Evolutionary conservation across 768 basidiomycete genomes (phyloP).

Genomic region (Flagelloscypha sp.): DNA sequence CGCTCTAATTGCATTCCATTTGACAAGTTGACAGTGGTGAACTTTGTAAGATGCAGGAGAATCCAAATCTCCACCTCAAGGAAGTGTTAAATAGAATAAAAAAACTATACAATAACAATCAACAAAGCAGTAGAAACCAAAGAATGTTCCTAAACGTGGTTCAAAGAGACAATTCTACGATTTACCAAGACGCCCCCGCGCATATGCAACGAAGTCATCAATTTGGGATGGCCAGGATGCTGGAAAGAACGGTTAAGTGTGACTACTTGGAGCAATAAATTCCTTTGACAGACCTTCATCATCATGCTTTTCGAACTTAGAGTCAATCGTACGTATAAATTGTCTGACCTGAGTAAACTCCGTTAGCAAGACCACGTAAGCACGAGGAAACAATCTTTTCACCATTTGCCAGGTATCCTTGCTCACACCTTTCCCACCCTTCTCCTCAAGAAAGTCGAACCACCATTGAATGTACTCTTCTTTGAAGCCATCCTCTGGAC

Average conservation of each 20-base stretch:
- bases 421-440: constrained; percentile 69
- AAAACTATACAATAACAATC: too few relatives aligned
- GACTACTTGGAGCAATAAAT: constrained; percentile 4
- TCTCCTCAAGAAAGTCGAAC: constrained; percentile 66
- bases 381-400: constrained; percentile 15
- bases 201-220: constrained; percentile 75
- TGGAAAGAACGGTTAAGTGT: constrained; percentile 19
- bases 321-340: constrained; percentile 69
- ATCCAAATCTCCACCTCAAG: too few relatives aligned
- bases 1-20: too few relatives aligned
- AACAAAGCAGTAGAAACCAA: too few relatives aligned
- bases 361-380: constrained; percentile 1
- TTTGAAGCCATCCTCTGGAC: constrained; percentile 47
- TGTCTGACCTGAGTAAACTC: constrained; percentile 53
- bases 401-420: constrained; percentile 90
- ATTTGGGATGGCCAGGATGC: constrained; percentile 85
- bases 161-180: too few relatives aligned
- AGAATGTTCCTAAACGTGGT: too few relatives aligned
- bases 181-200: constrained; percentile 30
- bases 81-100: too few relatives aligned
- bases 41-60: too few relatives aligned
- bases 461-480: constrained; percentile 59
- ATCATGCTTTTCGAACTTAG: constrained; percentile 65
- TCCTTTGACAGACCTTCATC: constrained; percentile 48
- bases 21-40: too few relatives aligned